phyloP scores from a whole-genome alignment of 257 asterid genomes.

The Marsdenia floribunda region DNA sequence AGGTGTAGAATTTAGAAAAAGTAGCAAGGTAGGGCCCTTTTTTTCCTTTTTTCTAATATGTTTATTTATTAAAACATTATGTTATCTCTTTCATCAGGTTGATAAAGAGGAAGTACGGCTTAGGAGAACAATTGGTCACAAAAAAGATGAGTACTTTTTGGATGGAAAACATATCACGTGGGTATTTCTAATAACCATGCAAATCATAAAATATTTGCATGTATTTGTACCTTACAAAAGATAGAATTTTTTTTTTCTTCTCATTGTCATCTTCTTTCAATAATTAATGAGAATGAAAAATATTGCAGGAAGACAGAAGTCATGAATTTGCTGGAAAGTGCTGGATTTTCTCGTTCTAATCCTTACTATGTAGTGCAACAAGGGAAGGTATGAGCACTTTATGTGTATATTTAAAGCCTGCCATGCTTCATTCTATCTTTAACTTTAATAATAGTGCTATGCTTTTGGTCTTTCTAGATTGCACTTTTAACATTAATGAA shows the following conservation, averaged over 20 bases:
- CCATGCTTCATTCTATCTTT: slow-evolving; percentile 7
- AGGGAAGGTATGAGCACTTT: slow-evolving; percentile 59
- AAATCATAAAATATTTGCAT: neutral
- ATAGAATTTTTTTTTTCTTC: slow-evolving; percentile 11
- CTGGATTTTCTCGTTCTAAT: slow-evolving; percentile 99
- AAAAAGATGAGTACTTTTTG: slow-evolving; percentile 94
- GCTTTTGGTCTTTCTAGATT: slow-evolving; percentile 52
- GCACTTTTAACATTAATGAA: slow-evolving; percentile 91
- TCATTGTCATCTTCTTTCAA: slow-evolving; percentile 8
- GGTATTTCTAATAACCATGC: slow-evolving; percentile 22
- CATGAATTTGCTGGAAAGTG: slow-evolving; percentile 98
- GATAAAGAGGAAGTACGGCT: slow-evolving; percentile 97
- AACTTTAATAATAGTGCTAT: slow-evolving; percentile 11
- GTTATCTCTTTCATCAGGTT: slow-evolving; percentile 47
- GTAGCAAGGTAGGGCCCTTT: neutral
- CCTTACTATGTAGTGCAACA: slow-evolving; percentile 99
- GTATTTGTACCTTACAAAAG: slow-evolving; percentile 3
- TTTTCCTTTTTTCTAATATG: no score
- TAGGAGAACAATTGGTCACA: slow-evolving; percentile 92
- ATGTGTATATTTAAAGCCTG: slow-evolving; percentile 9
- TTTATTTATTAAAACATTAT: slow-evolving; percentile 11
- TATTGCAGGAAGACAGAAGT: slow-evolving; percentile 93
- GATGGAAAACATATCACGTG: slow-evolving; percentile 99
- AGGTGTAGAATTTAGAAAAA: neutral
- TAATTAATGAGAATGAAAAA: slow-evolving; percentile 16